These are phyloP conservation scores for Verticillium albo-atrum DNA, from an alignment of 2,329 filamentous ascomycete genomes.

Conservation along the genomic window DNA sequence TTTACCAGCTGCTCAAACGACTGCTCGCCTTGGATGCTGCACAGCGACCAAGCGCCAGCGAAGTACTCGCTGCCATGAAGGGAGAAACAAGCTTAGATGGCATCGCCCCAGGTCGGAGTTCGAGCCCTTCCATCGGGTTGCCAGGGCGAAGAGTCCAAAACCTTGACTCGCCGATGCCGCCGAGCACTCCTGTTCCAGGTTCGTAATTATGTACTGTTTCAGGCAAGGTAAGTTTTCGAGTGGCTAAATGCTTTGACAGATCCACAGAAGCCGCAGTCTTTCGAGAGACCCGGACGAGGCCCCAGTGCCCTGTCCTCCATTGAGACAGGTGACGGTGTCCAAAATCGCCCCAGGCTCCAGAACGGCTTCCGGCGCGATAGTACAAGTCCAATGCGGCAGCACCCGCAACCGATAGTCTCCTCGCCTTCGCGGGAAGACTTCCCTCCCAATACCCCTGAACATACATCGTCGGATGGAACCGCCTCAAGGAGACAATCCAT, in stretches of 20 bases:
- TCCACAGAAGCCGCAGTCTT: constrained; percentile 22
- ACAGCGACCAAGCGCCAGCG: constrained; percentile 76
- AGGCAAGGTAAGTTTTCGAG: neutral
- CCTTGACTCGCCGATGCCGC: constrained; percentile 47
- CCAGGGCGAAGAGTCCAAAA: constrained; percentile 46
- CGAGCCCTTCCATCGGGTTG: constrained; percentile 34
- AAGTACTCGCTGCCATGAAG: constrained; percentile 76
- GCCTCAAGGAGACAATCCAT: neutral
- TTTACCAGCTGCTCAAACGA: constrained; percentile 80
- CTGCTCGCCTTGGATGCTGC: constrained; percentile 73
- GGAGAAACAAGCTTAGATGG: constrained; percentile 53
- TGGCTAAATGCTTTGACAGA: constrained; percentile 14
- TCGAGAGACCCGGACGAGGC: neutral
- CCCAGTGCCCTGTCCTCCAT: neutral
- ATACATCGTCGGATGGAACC: constrained; percentile 2
- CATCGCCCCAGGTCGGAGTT: constrained; percentile 24
- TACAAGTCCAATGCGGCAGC: constrained; percentile 19
- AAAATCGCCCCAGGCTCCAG: constrained; percentile 18
- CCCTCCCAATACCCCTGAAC: constrained; percentile 24
- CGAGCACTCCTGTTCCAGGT: constrained; percentile 46
- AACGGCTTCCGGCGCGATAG: constrained; percentile 24
- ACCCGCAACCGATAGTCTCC: constrained; percentile 29
- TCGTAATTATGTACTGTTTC: constrained; percentile 5
- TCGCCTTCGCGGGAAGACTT: constrained; percentile 36
- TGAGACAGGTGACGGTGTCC: neutral